Evolutionary conservation across 2,329 filamentous ascomycete species (phyloP).

Genomic region (Cladophialophora carrionii): DNA sequence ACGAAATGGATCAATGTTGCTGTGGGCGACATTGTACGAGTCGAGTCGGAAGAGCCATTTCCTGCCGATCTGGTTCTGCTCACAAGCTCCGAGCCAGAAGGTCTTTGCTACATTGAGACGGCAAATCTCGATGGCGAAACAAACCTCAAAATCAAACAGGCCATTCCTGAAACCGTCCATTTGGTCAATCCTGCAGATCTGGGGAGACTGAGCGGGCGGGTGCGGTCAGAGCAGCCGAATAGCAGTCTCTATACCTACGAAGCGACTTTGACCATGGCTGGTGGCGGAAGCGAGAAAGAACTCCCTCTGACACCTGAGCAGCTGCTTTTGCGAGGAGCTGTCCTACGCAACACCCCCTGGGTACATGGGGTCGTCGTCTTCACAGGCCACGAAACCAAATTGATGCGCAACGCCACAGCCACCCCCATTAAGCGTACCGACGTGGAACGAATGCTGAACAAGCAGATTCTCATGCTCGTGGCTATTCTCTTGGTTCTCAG

Average conservation of each 20-base stretch:
- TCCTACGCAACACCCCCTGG: constrained; percentile 94
- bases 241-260: constrained; percentile 98
- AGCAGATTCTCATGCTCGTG: constrained; percentile 87
- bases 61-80: constrained; percentile 90
- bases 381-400: constrained; percentile 95
- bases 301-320: constrained; percentile 88
- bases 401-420: constrained; percentile 97
- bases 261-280: constrained; percentile 87
- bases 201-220: constrained; percentile 78
- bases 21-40: constrained; percentile 88
- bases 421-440: constrained; percentile 97
- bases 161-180: constrained; percentile 84
- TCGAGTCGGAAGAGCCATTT: constrained; percentile 93
- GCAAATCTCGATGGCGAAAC: constrained; percentile 97
- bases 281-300: constrained; percentile 91
- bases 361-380: constrained; percentile 95
- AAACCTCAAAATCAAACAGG: constrained; percentile 98
- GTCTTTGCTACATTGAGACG: constrained; percentile 97
- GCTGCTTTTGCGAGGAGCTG: constrained; percentile 87
- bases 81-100: constrained; percentile 94
- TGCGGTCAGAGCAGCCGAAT: constrained; percentile 96
- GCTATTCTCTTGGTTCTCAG: constrained; percentile 81
- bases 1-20: constrained; percentile 92
- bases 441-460: constrained; percentile 91
- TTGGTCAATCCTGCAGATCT: constrained; percentile 86